Evolutionary conservation across 2,329 filamentous ascomycete species (phyloP), one percentile per base, ranked within the genome.

Genomic region (Lachnellula occidentalis): DNA sequence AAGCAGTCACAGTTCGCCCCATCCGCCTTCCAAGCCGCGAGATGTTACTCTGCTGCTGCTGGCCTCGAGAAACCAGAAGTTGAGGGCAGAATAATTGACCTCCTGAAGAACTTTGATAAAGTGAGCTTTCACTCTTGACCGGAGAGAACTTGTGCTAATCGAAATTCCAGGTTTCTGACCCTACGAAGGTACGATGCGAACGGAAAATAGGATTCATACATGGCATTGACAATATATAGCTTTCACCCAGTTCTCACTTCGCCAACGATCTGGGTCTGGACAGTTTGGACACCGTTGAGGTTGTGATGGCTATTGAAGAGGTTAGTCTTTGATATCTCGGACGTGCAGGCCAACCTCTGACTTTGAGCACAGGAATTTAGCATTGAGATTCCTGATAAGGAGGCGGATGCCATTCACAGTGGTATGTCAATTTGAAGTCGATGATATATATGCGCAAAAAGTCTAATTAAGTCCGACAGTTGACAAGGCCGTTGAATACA

Each of bases 231-330:
- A 45, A 39, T 53, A 19, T 37, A 57, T 67, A 97, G 92, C 90
- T 99, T 72, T 90, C 85, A 69, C 76, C 83, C 61, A 80, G 78
- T 51, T 87, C 92, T 56, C 92, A 97, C 82, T 99, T 99, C 77
- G 82, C 90, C 71, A 97, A 96, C 74, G 92, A 99, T 76, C 88
- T 99, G 61, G 94, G 92, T 63, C 80, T 99, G 69, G 94, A 99
- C 79, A 95, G 88, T 77, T 83, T 99, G 74, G 94, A 99, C 74
- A 96, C 94, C 61, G 94, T 99, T 61, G 94, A 99, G 81, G 94
- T 99, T 64, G 94, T 99, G 68, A 99, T 99, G 94, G 94, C 94
- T 64, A 97, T 99, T 76, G 94, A 99, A 83, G 94, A 99, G 86
- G 88, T 91, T 66, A 53, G 61, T 60, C 51, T 55, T 47, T 21